Evolutionary conservation across 2,329 filamentous ascomycete genomes (phyloP), one percentile per base, ranked within the genome.

Genomic region (Aspergillus sp.): DNA sequence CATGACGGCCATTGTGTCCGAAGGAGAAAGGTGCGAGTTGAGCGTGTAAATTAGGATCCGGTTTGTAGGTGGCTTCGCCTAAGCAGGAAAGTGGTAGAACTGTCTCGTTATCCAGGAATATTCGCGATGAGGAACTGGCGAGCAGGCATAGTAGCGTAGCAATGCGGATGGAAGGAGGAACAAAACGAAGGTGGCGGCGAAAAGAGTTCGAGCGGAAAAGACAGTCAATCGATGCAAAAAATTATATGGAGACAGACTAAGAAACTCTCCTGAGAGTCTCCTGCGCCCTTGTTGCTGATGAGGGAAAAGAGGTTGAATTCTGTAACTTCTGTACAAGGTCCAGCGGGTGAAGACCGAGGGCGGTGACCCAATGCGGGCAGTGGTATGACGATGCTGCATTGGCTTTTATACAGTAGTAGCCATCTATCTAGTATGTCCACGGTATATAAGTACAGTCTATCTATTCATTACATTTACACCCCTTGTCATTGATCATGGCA

Each of bases 1-100:
- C 72, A 77, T 65, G 58, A 77, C 70, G 60, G 77, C 78, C 79
- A 83, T 81, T 49, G 46, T 72, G 65, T 62, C 60, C 60, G 54
- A 20, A 22, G 2, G 10, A n/a, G 6, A n/a, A 22, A 25, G 7
- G 25, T 30, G 25, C 25, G 10, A 30, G 10, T 12, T 12, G 4
- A 15, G 20, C n/a, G n/a, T 10, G 7, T 43, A 25, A 7, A 20
- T 17, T 43, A 7, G 35, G 7, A 17, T 43, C 6, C 15, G 41
- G 19, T 25, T 23, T 22, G 30, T 15, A 25, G 46, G 19, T 47
- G 12, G n/a, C 25, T 43, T 27, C 27, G 12, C 30, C n/a, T 45
- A 20, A 27, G 17, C 30, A 30, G n/a, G 22, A 13, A 37, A 27
- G 25, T 39, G 17, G 7, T 39, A 7, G 7, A 10, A 20, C 19